Base-by-base conservation (phyloP, 495 filamentous ascomycete genomes). In the Lindgomyces ingoldianus region DNA sequence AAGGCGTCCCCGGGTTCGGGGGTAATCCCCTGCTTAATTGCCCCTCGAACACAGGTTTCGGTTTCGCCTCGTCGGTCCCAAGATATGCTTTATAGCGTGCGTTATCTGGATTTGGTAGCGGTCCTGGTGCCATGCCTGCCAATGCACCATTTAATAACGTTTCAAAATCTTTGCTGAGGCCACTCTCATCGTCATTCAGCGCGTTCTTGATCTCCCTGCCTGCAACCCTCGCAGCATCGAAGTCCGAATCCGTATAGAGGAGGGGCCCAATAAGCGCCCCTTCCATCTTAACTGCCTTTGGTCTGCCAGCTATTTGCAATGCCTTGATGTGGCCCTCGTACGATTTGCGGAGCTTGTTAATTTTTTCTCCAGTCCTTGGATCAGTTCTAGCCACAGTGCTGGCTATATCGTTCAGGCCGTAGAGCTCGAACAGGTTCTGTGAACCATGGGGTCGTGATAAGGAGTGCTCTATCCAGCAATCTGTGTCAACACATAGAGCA, bases 311-410 rank as follows among this genome's bases (percentile, higher is more conserved):
- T 22, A 91, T 74, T 22, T 80, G 80, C 21, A 89, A 67, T 8
- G 76, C 77, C 68, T 87, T 87, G 67, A 89, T 77, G 67, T 89
- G 85, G 50, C 84, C 84, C 69, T 90, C 87, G 72, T 90, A 91
- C 16, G 87, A 88, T 72, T 90, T 90, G 57, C 88, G 77, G 30
- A 91, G 77, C 65, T 85, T 84, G 69, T 90, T 90, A 69, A 87
- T 87, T 74, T 90, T 91, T 65, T 85, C 85, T 42, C 86, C 87
- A 4, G 84, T 87, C 3, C 77, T 73, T 3, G 85, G 83, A 72
- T 91, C 85, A 51, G 78, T 80, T 56, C 88, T 78, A 51, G 85
- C 85, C 57, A 90, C 87, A 51, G 80, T 84, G 60, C 82, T 80
- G 49, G 85, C 87, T 56, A 90, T 75, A 50, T 78, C 69, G 55